Evolutionary conservation across 1,139 yeast genomes (phyloP), one percentile per base, ranked within the genome.

Genomic region (Yamadazyma kanchanaburiensis): DNA sequence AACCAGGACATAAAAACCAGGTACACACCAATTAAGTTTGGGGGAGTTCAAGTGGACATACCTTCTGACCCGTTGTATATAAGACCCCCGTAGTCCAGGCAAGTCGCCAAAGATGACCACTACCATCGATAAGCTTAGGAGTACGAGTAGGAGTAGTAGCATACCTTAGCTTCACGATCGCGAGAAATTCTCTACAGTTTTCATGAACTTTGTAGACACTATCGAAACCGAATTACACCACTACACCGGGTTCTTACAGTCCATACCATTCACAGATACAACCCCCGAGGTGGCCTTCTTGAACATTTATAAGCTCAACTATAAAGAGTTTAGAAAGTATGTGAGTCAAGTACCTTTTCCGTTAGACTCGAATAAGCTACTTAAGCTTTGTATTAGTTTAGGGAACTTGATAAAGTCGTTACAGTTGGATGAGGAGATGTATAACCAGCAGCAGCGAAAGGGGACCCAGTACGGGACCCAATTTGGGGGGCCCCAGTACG

Each of bases 71-170:
- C 30, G 35, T 43, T 23, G 59, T 58, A 17, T 69, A 33, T n/a
- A 44, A 38, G 1, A 72, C 55, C 28, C 58, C 42, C 35, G 73
- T 53, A 27, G 67, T 63, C 17, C 63, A 58, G 82, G 83, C 18
- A 72, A 60, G 40, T 75, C 74, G 0, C 82, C 82, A 46, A 77
- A 75, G 22, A 77, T 50, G 11, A 67, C 42, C 6, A 58, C 32
- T 21, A 27, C 22, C 12, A 30, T 12, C 12, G 27, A 22, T 8
- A 20, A n/a, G n/a, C n/a, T n/a, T 7, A 18, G 20, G 20, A 18
- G 9, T 7, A 18, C 10, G 20, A 18, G 20, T 18, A 18, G 9
- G 9, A 10, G 7, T 10, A 18, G 10, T 18, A 18, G 20, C 20
- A 18, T 10, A 10, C 7, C 9, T 10, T 10, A 18, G 20, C 9